Percentiles rank a stretch among this genome's conserved stretches.
Conservation (phyloP, 208 protist species). For the Leishmania turanica region DNA sequence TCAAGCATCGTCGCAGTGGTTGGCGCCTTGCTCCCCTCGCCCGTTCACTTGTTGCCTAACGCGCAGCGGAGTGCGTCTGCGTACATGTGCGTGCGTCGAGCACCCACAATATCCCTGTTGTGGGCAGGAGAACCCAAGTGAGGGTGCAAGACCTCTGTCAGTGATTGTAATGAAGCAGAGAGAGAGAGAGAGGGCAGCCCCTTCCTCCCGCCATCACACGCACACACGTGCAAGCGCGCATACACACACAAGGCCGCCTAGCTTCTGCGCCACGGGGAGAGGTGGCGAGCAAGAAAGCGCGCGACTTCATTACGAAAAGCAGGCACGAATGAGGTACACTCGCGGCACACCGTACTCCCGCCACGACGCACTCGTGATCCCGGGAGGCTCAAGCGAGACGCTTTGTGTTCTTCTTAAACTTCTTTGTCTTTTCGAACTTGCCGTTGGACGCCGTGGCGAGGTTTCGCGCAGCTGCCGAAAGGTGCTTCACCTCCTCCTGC, state of each 20-base stretch:
- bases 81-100: not conserved
- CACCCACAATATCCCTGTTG: not conserved
- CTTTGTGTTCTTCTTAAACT: conserved; percentile 68
- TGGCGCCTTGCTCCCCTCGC: not conserved
- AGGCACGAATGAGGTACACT: not conserved
- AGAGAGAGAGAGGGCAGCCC: not conserved
- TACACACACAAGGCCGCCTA: not conserved
- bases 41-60: not conserved
- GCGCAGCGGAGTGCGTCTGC: not conserved
- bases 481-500: conserved; percentile 85
- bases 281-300: not conserved
- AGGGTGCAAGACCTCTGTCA: not conserved
- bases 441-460: conserved; percentile 92
- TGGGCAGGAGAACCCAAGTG: not conserved
- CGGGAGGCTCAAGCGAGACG: conserved; percentile 23
- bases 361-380: not conserved
- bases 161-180: not conserved
- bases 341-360: not conserved
- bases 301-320: not conserved
- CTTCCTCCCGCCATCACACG: not conserved
- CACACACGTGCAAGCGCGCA: not conserved
- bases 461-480: conserved; percentile 63
- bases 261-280: not conserved
- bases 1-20: not conserved
- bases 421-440: conserved; percentile 86